These are phyloP conservation scores for Trichoderma guizhouense DNA, from an alignment of 2,329 filamentous ascomycete genomes.

Conservation along the genomic window DNA sequence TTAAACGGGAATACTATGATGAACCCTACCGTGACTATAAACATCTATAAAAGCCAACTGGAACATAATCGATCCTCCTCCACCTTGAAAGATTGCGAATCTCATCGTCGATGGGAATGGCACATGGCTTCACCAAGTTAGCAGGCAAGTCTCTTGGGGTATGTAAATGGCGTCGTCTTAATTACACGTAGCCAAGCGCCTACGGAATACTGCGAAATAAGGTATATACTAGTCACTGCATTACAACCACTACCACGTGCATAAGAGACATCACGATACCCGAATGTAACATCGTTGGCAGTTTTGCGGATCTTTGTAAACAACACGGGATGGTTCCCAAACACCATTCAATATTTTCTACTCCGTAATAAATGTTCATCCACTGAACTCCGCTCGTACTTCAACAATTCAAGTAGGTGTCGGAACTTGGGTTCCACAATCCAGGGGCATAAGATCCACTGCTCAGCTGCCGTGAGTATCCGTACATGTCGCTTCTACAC, in stretches of 20 bases:
- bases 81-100: not conserved
- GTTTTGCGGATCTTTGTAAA: not conserved
- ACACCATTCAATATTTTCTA: not conserved
- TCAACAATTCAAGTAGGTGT: not conserved
- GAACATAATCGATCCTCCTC: not conserved
- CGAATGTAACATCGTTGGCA: not conserved
- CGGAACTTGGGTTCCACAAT: not conserved
- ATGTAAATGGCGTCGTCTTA: not conserved
- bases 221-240: not conserved
- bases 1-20: not conserved
- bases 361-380: not conserved
- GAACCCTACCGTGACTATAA: not conserved
- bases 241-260: not conserved
- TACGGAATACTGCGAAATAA: not conserved
- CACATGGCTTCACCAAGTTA: not conserved
- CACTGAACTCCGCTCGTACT: not conserved
- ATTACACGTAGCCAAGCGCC: not conserved
- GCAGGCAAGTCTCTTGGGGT: not conserved
- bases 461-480: not conserved
- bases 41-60: not conserved
- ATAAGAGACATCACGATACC: not conserved
- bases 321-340: not conserved
- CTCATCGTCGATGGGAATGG: not conserved
- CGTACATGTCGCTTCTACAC: not conserved
- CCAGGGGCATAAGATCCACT: not conserved